Evolutionary conservation across 2,329 filamentous ascomycete genomes (phyloP), one percentile per base, ranked within the genome.

Genomic region (Alternaria sp.): DNA sequence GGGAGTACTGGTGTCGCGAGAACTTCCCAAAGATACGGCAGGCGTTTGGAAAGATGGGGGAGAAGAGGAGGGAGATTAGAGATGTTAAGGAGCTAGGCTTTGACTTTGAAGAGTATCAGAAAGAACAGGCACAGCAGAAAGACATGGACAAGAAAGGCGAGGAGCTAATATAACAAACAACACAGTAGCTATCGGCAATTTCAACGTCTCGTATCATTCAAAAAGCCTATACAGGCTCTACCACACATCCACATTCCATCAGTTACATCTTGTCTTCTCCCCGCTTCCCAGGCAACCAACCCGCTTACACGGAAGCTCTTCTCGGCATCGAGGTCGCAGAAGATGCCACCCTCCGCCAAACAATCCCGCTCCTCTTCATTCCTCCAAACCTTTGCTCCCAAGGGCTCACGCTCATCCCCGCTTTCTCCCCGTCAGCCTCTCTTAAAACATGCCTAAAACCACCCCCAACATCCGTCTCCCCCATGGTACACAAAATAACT

Each of bases 11-110:
- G 92, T 86, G 91, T 73, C 85, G 94, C 18, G 84, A 86, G 61
- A 84, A 89, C 4, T 92, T 91, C 70, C 84, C 87, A 0, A 84
- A 89, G 12, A 92, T 94, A 37, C 92, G 93, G 78, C 86, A 89
- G 70, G 87, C 86, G 28, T 97, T 96, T 76, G 86, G 90, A 61
- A 83, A 86, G 65, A 82, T 83, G 41, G 93, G 93, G 0, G 86
- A 89, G 37, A 77, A 79, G 51, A 83, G 87, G 61, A 69, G 78
- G 50, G 82, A 80, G 7, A 89, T 93, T 10, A 90, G 80, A 75
- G 88, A 84, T 4, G 77, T 96, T 21, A 86, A 87, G 66, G 91
- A 96, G 69, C 82, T 97, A 28, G 94, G 93, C 0, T 92, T 92
- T 72, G 78, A 83, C 58, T 92, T 86, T 74, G 82, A 84, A 61